Base-by-base conservation (phyloP, 305 asterid genomes). In the Fraxinus ornus region DNA sequence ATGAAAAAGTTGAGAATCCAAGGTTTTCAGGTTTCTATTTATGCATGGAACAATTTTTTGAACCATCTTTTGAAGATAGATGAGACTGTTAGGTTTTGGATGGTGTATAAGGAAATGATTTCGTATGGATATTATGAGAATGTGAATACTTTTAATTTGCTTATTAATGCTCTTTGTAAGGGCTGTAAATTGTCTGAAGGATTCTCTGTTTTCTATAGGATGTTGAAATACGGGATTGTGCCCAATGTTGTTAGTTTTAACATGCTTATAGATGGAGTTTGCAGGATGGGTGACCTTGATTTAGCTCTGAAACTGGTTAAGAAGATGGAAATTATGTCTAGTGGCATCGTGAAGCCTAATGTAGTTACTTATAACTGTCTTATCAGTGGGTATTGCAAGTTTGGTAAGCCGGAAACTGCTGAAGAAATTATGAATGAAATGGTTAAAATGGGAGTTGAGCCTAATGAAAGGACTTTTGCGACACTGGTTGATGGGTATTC, bases 11-110 rank as follows among this genome's bases (percentile, higher is more conserved):
- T 83, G 80, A 90, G 85, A 83, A 62, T 52, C 79, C 77, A 83
- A 24, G 85, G 84, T n/a, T 15, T 66, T 86, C 35, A 60, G 75
- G 85, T 92, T 64, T 92, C 95, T 0, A 77, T 93, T 85, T 92
- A 90, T 84, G 97, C 97, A 2, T 89, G 92, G 97, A 93, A 94
- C 89, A 91, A 93, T 83, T 92, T 87, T 84, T 84, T 94, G 85
- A 90, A 86, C 90, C 93, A 90, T 88, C 87, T 94, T 5, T 76
- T 92, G 88, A 90, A 91, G 87, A 77, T 82, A 28, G 94, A 88
- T n/a, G 90, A 89, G 77, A 76, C 87, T 52, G 82, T 82, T 62
- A 77, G 83, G 75, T 94, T 93, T 85, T 92, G 95, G 95, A 77
- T 22, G 64, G 81, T 78, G 36, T 90, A 91, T 41, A 87, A 85